Base-by-base conservation (phyloP, 1,284 basidiomycete genomes). In the Blastosporella zonata region DNA sequence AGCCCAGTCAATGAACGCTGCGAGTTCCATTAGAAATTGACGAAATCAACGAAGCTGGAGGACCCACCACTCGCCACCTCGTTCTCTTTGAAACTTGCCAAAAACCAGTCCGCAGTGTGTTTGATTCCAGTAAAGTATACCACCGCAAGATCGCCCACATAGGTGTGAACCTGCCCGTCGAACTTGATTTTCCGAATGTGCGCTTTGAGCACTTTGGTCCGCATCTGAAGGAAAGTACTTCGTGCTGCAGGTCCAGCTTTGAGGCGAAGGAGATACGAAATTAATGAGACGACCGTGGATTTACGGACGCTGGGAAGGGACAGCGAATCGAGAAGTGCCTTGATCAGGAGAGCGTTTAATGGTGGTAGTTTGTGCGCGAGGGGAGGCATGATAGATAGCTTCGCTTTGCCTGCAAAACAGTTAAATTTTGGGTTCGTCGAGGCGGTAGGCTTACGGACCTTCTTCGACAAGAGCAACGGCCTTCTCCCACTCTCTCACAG, bases 81-180 rank as follows among this genome's bases (percentile, higher is more conserved):
- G 62, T 94, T 93, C 66, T 97, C 95, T 66, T 87, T 92, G 69
- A 97, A 99, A 41, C 93, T 95, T 1, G 86, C 86, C 63, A 97
- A 78, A 67, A 93, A 99, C 97, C 96, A 99, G 67, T 99, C 96
- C 34, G 90, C 90, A 1, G 95, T 97, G 63, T 99, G 91, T 65
- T 93, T 94, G 67, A 96, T 87, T 6, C 88, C 81, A 0, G 90
- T 93, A 60, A 96, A 96, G 52, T 87, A 79, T 0, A 96, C 87
- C 46, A 92, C 76, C 0, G 89, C 82, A 34, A 96, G 72, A 60
- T 94, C 88, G 13, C 83, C 84, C 42, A 95, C 75, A 57, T 90
- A 95, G 43, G 85, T 74, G 5, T 79, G 78, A n/a, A 92, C 79
- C 59, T 96, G 87, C 1, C 96, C 96, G 60, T 97, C 93, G 59